phyloP scores from a whole-genome alignment of 371 early-diverging fungal genomes.

The Dichotomocladium elegans region DNA sequence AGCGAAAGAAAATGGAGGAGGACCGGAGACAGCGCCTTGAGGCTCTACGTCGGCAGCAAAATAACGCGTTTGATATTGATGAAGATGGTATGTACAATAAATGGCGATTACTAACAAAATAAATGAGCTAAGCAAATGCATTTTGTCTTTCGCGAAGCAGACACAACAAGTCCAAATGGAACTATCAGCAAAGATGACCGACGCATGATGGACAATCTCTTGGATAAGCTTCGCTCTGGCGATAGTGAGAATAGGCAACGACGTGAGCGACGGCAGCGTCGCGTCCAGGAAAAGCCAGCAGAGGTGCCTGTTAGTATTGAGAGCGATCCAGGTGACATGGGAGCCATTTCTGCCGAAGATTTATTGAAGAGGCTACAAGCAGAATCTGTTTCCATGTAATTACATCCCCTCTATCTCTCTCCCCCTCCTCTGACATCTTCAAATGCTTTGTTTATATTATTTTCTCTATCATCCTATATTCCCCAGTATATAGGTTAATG shows the following conservation, averaged over 20 bases:
- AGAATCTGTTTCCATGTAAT: conserved; percentile 1
- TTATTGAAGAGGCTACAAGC: conserved; percentile 15
- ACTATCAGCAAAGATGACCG: conserved; percentile 22
- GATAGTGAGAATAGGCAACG: conserved; percentile 27
- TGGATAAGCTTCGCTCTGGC: conserved; percentile 36
- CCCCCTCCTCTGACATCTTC: not conserved
- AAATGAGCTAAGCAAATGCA: not conserved
- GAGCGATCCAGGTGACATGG: no score
- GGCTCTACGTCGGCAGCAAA: not conserved
- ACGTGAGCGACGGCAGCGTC: conserved; percentile 9
- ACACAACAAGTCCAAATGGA: not conserved
- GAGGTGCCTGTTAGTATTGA: not conserved
- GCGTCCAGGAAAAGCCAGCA: not conserved
- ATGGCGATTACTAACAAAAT: not conserved
- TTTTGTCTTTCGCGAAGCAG: not conserved
- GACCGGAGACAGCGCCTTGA: conserved; percentile 14
- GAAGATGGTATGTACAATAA: not conserved
- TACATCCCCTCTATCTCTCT: not conserved
- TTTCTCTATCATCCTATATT: not conserved
- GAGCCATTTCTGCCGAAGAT: conserved; percentile 10
- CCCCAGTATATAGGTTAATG: not conserved
- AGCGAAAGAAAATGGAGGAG: conserved; percentile 23
- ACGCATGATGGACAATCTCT: conserved; percentile 40
- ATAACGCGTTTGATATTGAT: not conserved
- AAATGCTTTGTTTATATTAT: no score